Percentiles rank a stretch among this genome's conserved stretches.
Evolutionary conservation across 192 early-diverging fungal genomes (phyloP).

Genomic region (Backusella macrospora): DNA sequence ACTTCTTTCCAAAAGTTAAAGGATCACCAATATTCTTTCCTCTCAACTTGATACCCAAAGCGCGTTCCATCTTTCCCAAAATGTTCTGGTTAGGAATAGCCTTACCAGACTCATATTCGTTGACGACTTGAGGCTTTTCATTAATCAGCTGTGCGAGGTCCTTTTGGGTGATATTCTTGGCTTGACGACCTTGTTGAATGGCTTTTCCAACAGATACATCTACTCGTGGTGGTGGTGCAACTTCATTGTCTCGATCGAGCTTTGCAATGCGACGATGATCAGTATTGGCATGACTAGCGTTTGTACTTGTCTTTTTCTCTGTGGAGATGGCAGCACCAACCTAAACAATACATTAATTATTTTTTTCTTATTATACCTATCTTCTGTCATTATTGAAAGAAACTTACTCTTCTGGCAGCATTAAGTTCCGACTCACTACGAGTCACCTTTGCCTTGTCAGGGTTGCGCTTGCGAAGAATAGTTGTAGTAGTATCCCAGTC

Average conservation of each 20-base stretch:
- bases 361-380: neutral
- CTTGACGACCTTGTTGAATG: slow-evolving; percentile 80
- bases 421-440: slow-evolving; percentile 69
- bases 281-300: slow-evolving; percentile 61
- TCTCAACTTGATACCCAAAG: slow-evolving; percentile 84
- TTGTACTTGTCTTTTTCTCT: slow-evolving; percentile 71
- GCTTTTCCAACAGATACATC: slow-evolving; percentile 75
- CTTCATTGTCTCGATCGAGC: slow-evolving; percentile 86
- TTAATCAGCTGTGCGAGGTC: slow-evolving; percentile 87
- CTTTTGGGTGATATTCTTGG: slow-evolving; percentile 84
- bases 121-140: slow-evolving; percentile 87
- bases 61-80: slow-evolving; percentile 86
- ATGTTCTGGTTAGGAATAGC: slow-evolving; percentile 91
- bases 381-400: neutral
- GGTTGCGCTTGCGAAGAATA: slow-evolving; percentile 78
- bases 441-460: slow-evolving; percentile 60
- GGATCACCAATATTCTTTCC: slow-evolving; percentile 74
- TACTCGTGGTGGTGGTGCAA: slow-evolving; percentile 69
- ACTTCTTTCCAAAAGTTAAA: slow-evolving; percentile 51
- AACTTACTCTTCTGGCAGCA: slow-evolving; percentile 67
- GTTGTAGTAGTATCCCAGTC: slow-evolving; percentile 73
- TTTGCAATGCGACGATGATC: slow-evolving; percentile 83
- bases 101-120: slow-evolving; percentile 88
- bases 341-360: slow-evolving; percentile 18
- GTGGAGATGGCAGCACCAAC: slow-evolving; percentile 68